phyloP scores from a whole-genome alignment of 2,329 filamentous ascomycete genomes.

The Botrytis medusae region DNA sequence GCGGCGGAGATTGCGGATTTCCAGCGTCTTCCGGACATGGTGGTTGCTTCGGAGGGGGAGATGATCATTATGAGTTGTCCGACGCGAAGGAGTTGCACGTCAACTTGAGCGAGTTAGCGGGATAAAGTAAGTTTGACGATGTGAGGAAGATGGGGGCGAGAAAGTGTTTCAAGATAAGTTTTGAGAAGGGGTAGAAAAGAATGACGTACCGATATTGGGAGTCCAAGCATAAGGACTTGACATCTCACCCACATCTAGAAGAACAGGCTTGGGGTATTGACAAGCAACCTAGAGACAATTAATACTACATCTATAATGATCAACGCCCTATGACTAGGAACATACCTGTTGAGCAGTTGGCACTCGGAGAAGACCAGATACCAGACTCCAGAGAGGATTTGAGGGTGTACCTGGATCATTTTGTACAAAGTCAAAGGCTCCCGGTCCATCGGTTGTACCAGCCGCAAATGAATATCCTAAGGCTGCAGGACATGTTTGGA shows the following conservation, averaged over 20 bases:
- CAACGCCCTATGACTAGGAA: background rate
- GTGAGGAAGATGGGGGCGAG: conserved; percentile 60
- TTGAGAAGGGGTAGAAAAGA: background rate
- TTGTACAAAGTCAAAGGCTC: conserved; percentile 89
- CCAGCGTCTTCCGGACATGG: conserved; percentile 90
- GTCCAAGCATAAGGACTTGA: conserved; percentile 77
- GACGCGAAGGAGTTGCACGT: conserved; percentile 80
- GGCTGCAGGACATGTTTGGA: conserved; percentile 78
- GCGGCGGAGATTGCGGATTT: conserved; percentile 58
- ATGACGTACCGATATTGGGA: conserved; percentile 62
- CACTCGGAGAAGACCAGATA: conserved; percentile 67
- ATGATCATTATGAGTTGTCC: conserved; percentile 83
- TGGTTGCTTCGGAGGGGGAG: conserved; percentile 81
- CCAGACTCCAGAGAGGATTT: conserved; percentile 69
- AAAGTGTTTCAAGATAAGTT: background rate
- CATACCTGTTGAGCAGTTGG: conserved; percentile 54
- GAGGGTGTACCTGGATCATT: conserved; percentile 69
- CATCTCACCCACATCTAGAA: conserved; percentile 83
- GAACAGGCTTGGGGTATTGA: conserved; percentile 79
- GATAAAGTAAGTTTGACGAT: conserved; percentile 47
- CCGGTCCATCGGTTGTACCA: conserved; percentile 87
- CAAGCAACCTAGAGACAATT: conserved; percentile 24
- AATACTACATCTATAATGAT: background rate
- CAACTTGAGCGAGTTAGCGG: conserved; percentile 49
- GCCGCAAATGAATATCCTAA: conserved; percentile 90